phyloP scores from a whole-genome alignment of 306 rosid genomes.

The Cicer cuneatum region DNA sequence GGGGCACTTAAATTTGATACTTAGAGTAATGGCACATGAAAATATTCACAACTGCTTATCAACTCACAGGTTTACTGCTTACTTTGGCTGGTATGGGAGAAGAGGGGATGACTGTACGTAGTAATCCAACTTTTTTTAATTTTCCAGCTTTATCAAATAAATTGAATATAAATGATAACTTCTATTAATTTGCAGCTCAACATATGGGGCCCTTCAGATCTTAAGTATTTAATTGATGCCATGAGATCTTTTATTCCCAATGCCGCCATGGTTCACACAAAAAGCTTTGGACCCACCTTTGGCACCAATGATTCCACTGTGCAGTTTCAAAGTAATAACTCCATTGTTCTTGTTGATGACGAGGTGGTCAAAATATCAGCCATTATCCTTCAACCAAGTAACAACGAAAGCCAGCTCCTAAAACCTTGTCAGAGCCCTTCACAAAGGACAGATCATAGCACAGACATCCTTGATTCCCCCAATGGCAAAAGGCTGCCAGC shows the following conservation, averaged over 20 bases:
- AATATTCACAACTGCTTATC: slow-evolving; percentile 38
- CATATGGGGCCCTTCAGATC: slow-evolving; percentile 90
- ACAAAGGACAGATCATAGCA: slow-evolving; percentile 41
- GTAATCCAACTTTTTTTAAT: slow-evolving; percentile 30
- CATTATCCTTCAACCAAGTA: slow-evolving; percentile 65
- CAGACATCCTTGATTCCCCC: slow-evolving; percentile 47
- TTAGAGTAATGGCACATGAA: slow-evolving; percentile 12
- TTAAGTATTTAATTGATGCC: slow-evolving; percentile 83
- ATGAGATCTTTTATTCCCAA: slow-evolving; percentile 85
- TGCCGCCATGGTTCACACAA: slow-evolving; percentile 96
- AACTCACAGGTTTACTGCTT: slow-evolving; percentile 75
- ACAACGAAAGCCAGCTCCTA: slow-evolving; percentile 35
- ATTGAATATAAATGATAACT: slow-evolving; percentile 31
- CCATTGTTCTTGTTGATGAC: slow-evolving; percentile 77
- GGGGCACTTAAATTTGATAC: slow-evolving; percentile 29
- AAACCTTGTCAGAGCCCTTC: slow-evolving; percentile 43
- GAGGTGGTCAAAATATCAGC: slow-evolving; percentile 94
- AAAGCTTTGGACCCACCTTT: slow-evolving; percentile 72
- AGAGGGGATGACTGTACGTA: slow-evolving; percentile 85
- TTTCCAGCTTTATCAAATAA: slow-evolving; percentile 14
- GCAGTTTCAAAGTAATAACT: slow-evolving; percentile 53
- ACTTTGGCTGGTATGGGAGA: slow-evolving; percentile 97
- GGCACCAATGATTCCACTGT: slow-evolving; percentile 44
- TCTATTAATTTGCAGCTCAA: slow-evolving; percentile 65
- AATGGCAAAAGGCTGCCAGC: slow-evolving; percentile 40